A percentile compares a stretch with the other conserved stretches of the same genome.
phyloP scores from a whole-genome alignment of 2,329 filamentous ascomycete genomes.

The Escovopsis sp. region DNA sequence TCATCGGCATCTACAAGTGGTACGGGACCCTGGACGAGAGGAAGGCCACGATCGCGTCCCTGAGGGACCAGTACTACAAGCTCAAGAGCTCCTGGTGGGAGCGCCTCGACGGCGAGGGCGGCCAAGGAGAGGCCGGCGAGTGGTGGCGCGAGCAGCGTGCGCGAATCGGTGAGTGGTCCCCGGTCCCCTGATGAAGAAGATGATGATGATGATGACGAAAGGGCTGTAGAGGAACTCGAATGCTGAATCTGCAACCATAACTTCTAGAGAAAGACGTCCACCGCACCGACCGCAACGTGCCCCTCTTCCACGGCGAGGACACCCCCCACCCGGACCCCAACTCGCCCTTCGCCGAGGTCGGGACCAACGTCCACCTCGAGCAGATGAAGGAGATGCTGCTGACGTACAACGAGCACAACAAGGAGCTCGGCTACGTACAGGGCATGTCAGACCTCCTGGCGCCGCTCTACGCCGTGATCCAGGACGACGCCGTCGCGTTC shows the following conservation, averaged over 20 bases:
- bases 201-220: background rate
- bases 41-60: conserved; percentile 65
- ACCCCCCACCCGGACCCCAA: conserved; percentile 92
- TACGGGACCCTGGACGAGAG: conserved; percentile 77
- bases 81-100: conserved; percentile 97
- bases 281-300: conserved; percentile 83
- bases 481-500: conserved; percentile 93
- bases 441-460: conserved; percentile 96
- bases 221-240: conserved; percentile 6
- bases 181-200: too few species aligned
- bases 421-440: conserved; percentile 89
- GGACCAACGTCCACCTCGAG: conserved; percentile 94
- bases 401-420: conserved; percentile 97
- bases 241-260: too few species aligned
- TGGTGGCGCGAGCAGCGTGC: conserved; percentile 94
- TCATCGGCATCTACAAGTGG: conserved; percentile 88
- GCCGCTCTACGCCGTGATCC: conserved; percentile 90
- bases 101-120: conserved; percentile 66
- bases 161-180: conserved; percentile 61
- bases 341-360: conserved; percentile 81
- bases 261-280: conserved; percentile 91
- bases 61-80: conserved; percentile 85
- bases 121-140: conserved; percentile 68
- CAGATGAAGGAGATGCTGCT: conserved; percentile 99
- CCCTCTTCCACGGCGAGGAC: conserved; percentile 93